Conservation (phyloP, 2,329 filamentous ascomycete species). For the Talaromyces sp. region DNA sequence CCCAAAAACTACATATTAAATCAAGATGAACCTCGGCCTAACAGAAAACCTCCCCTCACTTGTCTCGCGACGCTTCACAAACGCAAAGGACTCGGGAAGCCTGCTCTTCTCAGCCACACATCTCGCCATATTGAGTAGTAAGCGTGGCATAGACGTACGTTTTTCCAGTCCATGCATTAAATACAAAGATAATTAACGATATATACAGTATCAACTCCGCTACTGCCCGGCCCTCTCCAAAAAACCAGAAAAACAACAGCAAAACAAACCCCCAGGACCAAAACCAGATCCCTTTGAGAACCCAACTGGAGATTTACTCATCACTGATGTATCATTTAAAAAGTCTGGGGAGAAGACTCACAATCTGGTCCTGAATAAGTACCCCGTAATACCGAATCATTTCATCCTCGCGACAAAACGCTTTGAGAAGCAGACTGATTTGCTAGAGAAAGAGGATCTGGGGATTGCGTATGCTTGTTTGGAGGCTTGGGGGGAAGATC, state of each 20-base stretch:
- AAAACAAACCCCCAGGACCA: constrained; percentile 20
- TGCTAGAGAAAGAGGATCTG: constrained; percentile 44
- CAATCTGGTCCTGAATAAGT: constrained; percentile 48
- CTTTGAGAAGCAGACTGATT: constrained; percentile 43
- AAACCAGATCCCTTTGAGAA: constrained; percentile 47
- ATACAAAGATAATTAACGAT: not conserved
- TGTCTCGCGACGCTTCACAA: constrained; percentile 34
- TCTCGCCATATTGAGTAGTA: constrained; percentile 30
- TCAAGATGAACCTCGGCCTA: constrained; percentile 36
- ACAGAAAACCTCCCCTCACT: constrained; percentile 36
- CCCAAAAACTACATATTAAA: not conserved
- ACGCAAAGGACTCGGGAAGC: constrained; percentile 37
- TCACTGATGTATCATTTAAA: constrained; percentile 30
- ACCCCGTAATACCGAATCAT: constrained; percentile 48
- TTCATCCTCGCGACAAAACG: constrained; percentile 49
- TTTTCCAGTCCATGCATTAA: not conserved
- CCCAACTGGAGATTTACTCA: constrained; percentile 41
- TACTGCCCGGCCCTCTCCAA: constrained; percentile 49
- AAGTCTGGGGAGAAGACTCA: constrained; percentile 31
- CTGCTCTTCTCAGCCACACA: constrained; percentile 42
- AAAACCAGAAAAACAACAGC: constrained; percentile 32
- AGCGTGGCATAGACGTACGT: not conserved
- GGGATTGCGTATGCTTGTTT: constrained; percentile 42
- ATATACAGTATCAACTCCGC: constrained; percentile 45
- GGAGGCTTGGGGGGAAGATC: constrained; percentile 35